Conservation (phyloP, 2,329 filamentous ascomycete genomes). For the Fusarium sp. region DNA sequence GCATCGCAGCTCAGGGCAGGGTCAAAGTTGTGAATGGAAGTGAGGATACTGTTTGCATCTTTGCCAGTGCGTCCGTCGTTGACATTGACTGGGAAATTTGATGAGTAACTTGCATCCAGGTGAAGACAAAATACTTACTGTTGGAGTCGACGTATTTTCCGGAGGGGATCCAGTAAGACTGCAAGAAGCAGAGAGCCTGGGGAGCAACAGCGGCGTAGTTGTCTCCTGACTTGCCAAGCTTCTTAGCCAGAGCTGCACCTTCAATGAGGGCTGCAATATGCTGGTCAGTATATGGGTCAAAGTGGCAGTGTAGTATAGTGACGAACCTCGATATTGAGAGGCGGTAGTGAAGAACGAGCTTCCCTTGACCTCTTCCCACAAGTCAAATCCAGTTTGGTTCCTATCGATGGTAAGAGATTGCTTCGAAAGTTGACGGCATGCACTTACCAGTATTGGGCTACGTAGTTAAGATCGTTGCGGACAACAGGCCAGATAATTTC, state of each 20-base stretch:
- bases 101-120: not conserved
- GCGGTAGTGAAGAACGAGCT: constrained; percentile 84
- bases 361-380: constrained; percentile 85
- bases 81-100: constrained; percentile 59
- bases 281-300: not conserved
- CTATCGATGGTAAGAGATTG: constrained; percentile 40
- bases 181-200: constrained; percentile 78
- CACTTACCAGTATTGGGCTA: constrained; percentile 74
- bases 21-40: constrained; percentile 77
- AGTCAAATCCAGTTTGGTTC: constrained; percentile 75
- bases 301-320: no score
- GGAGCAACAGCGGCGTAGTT: constrained; percentile 74
- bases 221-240: constrained; percentile 69
- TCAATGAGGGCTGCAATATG: constrained; percentile 65
- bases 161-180: constrained; percentile 76
- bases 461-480: constrained; percentile 80
- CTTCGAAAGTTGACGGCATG: not conserved
- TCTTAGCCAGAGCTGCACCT: constrained; percentile 73
- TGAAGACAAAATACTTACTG: constrained; percentile 53
- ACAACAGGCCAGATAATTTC: constrained; percentile 78
- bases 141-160: constrained; percentile 76
- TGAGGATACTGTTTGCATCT: constrained; percentile 77
- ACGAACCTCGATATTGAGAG: constrained; percentile 72
- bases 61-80: constrained; percentile 73
- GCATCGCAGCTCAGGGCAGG: constrained; percentile 73